Evolutionary conservation across 805 yeast species (phyloP).

Genomic region (Ogataea allantospora): DNA sequence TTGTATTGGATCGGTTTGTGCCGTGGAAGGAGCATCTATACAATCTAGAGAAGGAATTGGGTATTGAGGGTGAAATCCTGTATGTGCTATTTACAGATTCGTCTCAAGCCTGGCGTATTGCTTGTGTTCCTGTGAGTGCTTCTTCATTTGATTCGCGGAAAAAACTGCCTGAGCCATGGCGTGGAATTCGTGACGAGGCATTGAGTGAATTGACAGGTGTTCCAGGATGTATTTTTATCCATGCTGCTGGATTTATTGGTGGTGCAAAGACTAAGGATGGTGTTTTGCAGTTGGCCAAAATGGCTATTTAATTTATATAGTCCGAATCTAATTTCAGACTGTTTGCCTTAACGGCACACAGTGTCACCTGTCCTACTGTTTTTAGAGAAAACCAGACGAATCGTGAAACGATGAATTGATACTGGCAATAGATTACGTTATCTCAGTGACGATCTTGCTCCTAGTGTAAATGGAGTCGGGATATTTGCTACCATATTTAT

Average conservation of each 20-base stretch:
- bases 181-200: constrained; percentile 92
- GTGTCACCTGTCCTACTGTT: too few species aligned
- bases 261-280: constrained; percentile 83
- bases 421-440: too few species aligned
- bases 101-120: constrained; percentile 75
- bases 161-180: constrained; percentile 86
- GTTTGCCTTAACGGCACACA: too few species aligned
- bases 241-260: constrained; percentile 97
- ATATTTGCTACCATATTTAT: too few species aligned
- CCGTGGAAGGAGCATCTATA: constrained; percentile 97
- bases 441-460: too few species aligned
- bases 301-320: constrained; percentile 23
- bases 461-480: too few species aligned
- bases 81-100: constrained; percentile 82
- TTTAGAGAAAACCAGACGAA: too few species aligned
- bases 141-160: constrained; percentile 81
- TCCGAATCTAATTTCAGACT: too few species aligned
- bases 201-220: constrained; percentile 75
- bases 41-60: constrained; percentile 60
- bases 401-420: too few species aligned
- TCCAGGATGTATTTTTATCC: constrained; percentile 85
- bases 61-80: constrained; percentile 53
- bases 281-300: constrained; percentile 68
- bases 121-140: constrained; percentile 83
- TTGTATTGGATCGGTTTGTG: constrained; percentile 72